Base-by-base conservation (phyloP, 495 filamentous ascomycete genomes). In the Podospora appendiculata region DNA sequence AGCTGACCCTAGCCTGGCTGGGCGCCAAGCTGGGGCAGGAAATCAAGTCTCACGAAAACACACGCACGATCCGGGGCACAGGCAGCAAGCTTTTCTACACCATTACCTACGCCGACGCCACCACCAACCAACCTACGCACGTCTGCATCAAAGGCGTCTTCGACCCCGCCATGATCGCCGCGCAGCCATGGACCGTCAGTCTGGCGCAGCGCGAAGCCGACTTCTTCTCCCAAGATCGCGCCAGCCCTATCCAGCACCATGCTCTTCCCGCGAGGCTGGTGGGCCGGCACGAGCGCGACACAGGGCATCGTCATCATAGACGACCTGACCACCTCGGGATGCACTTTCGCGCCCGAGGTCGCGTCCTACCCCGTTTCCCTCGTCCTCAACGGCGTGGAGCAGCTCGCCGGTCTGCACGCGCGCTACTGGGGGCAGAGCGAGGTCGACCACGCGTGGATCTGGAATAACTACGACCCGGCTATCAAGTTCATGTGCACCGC, bases 61-160 rank as follows among this genome's bases (percentile, higher is more conserved):
- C 63, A 0, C 9, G 51, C 3, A 56, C 48, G 7, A 57, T 62
- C 46, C 61, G 58, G 42, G 67, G 67, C 34, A 68, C 67, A 4
- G 65, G 44, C 41, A 62, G 58, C 45, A 70, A 70, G 45, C 42
- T 70, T 0, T 68, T 59, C 52, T 61, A 61, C 50, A 51, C 50
- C 18, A 63, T 66, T 36, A 47, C 56, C 13, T 66, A 66, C 16
- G 61, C 47, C 12, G 53, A 62, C n/a, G 55, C 59, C 11, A 50
- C 43, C 18, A 42, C 50, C 12, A 38, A 54, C 8, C 51, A 58
- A 16, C 63, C 66, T 8, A 55, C 47, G 3, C 51, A 58, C 12
- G 49, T 70, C 32, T 70, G 67, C 43, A 45, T 70, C 33, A 70
- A 70, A 58, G 67, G 61, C 10, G 58, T 65, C 14, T 70, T 70